Evolutionary conservation across 768 basidiomycete species (phyloP).

Genomic region (Lactarius vividus): DNA sequence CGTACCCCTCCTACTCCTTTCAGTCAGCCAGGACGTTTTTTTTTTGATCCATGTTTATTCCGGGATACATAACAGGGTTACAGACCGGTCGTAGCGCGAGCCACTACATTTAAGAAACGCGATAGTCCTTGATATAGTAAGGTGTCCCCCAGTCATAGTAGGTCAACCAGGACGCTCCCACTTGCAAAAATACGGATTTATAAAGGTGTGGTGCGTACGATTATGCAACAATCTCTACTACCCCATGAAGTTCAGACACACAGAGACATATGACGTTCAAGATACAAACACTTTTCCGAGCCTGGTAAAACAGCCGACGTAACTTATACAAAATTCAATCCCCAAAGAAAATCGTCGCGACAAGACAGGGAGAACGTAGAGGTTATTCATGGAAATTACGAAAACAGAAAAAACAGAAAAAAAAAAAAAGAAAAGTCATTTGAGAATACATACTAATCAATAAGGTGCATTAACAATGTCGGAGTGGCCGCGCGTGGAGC

Average conservation of each 20-base stretch:
- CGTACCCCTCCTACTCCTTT: no score
- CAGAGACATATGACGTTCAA: neutral
- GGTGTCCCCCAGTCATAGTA: no score
- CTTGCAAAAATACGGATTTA: neutral
- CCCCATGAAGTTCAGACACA: neutral
- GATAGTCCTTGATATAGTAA: no score
- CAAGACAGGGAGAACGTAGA: slow-evolving; percentile 1
- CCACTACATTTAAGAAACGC: no score
- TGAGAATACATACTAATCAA: slow-evolving; percentile 6
- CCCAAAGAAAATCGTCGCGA: slow-evolving; percentile 3
- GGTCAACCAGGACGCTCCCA: neutral
- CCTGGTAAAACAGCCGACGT: neutral
- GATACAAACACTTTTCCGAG: slow-evolving; percentile 11
- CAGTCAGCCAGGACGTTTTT: no score
- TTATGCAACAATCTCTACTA: slow-evolving; percentile 10
- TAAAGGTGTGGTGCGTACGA: slow-evolving; percentile 4
- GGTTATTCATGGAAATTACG: neutral
- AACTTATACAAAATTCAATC: slow-evolving; percentile 11
- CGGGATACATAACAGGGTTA: no score
- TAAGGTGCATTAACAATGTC: slow-evolving; percentile 27
- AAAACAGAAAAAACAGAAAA: no score
- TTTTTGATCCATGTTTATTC: no score
- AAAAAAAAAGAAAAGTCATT: neutral
- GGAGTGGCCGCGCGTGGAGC: slow-evolving; percentile 22
- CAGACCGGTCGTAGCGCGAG: no score